Evolutionary conservation across 192 early-diverging fungal genomes (phyloP).

Genomic region (Coemansia sp.): DNA sequence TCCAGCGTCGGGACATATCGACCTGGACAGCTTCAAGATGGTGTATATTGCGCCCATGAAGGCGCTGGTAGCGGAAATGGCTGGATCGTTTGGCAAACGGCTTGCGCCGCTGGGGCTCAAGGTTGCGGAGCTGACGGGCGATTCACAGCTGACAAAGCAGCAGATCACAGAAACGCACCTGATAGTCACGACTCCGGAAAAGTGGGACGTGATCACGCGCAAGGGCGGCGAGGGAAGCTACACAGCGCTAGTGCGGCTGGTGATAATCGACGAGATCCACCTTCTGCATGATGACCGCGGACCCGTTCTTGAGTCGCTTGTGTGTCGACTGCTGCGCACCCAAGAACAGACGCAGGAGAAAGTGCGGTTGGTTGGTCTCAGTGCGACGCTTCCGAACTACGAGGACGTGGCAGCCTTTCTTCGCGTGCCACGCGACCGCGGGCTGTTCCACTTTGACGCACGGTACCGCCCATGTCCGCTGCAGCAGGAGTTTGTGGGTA

Average conservation of each 20-base stretch:
- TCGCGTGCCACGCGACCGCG: slow-evolving; percentile 76
- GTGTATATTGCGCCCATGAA: slow-evolving; percentile 99
- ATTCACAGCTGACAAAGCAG: slow-evolving; percentile 94
- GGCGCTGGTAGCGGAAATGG: slow-evolving; percentile 98
- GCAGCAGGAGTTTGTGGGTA: slow-evolving; percentile 94
- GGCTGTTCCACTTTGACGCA: slow-evolving; percentile 93
- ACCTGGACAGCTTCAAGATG: slow-evolving; percentile 89
- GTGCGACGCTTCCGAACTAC: slow-evolving; percentile 96
- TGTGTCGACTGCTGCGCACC: slow-evolving; percentile 78
- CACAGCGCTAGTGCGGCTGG: slow-evolving; percentile 81
- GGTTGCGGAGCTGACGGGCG: slow-evolving; percentile 97
- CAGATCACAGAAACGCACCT: slow-evolving; percentile 96
- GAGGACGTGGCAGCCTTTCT: slow-evolving; percentile 92
- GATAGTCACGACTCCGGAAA: slow-evolving; percentile 98
- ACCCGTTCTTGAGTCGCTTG: slow-evolving; percentile 91
- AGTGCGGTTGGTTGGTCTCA: slow-evolving; percentile 89
- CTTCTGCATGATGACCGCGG: slow-evolving; percentile 97
- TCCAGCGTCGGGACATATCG: slow-evolving; percentile 67
- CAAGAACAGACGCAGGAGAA: slow-evolving; percentile 89
- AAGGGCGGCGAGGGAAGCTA: slow-evolving; percentile 92
- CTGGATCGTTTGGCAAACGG: slow-evolving; percentile 79
- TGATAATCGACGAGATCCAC: slow-evolving; percentile 98
- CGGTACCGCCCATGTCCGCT: slow-evolving; percentile 92
- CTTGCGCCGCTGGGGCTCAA: slow-evolving; percentile 76
- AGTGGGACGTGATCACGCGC: slow-evolving; percentile 98